Percentiles rank a stretch among this genome's conserved stretches.
Evolutionary conservation across 2,329 filamentous ascomycete species (phyloP).

Genomic region (Diplodia seriata): DNA sequence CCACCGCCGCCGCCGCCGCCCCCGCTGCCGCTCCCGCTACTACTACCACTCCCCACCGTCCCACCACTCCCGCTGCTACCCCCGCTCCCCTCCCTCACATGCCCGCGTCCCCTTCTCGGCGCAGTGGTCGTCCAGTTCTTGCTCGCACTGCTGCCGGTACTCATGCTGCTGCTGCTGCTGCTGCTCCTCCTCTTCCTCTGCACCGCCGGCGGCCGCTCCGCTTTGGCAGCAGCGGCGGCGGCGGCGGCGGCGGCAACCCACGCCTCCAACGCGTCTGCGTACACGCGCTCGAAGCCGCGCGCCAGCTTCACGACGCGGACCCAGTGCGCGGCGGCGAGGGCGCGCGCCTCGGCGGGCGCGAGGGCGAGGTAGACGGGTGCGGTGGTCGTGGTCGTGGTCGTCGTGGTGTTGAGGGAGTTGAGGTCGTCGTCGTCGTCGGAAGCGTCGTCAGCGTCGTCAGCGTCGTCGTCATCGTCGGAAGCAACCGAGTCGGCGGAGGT

Average conservation of each 20-base stretch:
- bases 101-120: not conserved
- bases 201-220: too few relatives aligned
- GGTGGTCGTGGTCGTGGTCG: not conserved
- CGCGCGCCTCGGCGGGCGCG: not conserved
- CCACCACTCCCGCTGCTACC: not conserved
- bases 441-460: not conserved
- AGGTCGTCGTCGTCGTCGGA: not conserved
- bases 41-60: not conserved
- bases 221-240: too few relatives aligned
- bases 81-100: not conserved
- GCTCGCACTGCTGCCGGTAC: not conserved
- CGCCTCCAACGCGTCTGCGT: not conserved
- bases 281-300: not conserved
- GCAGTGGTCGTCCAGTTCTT: not conserved
- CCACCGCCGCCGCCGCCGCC: too few relatives aligned
- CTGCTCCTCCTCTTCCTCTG: too few relatives aligned
- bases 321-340: conserved; percentile 8
- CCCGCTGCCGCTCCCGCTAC: too few relatives aligned
- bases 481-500: not conserved
- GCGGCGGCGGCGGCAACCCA: not conserved
- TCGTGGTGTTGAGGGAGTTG: not conserved
- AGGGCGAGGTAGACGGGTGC: not conserved
- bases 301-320: not conserved
- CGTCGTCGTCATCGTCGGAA: not conserved
- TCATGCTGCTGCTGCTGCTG: too few relatives aligned